Evolutionary conservation across 192 early-diverging fungal species (phyloP), one percentile per base, ranked within the genome.

Genomic region (Umbelopsis ramanniana): DNA sequence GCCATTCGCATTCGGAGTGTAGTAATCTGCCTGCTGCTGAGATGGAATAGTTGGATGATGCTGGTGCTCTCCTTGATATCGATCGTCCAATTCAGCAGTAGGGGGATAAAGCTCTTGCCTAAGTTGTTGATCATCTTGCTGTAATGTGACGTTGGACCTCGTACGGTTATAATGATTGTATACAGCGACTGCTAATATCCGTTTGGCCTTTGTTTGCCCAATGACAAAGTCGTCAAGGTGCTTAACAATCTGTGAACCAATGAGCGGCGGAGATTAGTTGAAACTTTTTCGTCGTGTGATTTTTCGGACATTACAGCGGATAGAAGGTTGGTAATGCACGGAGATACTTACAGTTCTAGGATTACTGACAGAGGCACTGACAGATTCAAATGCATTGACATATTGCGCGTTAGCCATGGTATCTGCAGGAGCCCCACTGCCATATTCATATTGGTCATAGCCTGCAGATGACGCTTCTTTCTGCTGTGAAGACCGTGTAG

Each of bases 141-240:
- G 73, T 70, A 81, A 78, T 17, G 85, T 78, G 35, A 90, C 54
- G 74, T 96, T 96, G 23, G 90, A 87, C 6, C 85, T 81, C 10
- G 94, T 85, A 8, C 94, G 85, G 22, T 83, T 87, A 79, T 96
- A 94, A 75, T 96, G 95, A 75, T 93, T 94, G 76, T 91, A 93
- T 8, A 96, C 89, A 12, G 95, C 93, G 3, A 95, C 94, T 1
- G 95, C 83, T 46, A 96, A 74, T 12, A 89, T 90, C 80, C 90
- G 90, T 76, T 96, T 96, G 22, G 94, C 87, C 23, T 87, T 82
- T 43, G 91, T 92, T 78, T 96, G 95, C 17, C 93, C 94, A 71
- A 96, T 93, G 8, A 96, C 90, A 76, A 93, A 93, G 50, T 94
- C 91, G 81, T 96, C 89, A 78, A 96, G 68, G 68, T 93, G 89